phyloP scores from a whole-genome alignment of 164 flowering plant species.

The Nymphaea colorata region DNA sequence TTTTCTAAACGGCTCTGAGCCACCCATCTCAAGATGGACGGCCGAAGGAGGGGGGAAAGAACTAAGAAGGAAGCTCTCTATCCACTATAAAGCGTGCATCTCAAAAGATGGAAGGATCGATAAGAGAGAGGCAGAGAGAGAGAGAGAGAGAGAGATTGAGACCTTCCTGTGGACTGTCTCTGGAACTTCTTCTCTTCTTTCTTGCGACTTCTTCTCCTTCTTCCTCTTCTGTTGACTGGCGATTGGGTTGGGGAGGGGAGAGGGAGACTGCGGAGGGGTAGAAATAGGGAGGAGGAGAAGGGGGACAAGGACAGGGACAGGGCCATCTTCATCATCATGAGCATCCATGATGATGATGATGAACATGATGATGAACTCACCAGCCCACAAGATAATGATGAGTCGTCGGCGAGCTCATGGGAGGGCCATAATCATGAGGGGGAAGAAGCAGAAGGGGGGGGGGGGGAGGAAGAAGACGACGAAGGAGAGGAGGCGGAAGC shows the following conservation, averaged over 20 bases:
- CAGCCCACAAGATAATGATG: too few species aligned
- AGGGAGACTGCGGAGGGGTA: not conserved
- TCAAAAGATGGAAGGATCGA: too few species aligned
- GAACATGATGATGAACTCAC: not conserved
- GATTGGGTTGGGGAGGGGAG: too few species aligned
- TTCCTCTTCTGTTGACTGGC: too few species aligned
- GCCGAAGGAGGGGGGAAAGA: not conserved
- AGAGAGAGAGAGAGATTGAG: constrained; percentile 1
- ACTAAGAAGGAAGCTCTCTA: not conserved
- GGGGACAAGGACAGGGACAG: not conserved
- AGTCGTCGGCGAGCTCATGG: too few species aligned
- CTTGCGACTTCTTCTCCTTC: too few species aligned
- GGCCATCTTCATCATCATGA: not conserved
- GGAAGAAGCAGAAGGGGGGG: not conserved
- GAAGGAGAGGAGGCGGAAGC: not conserved
- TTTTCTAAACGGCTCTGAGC: too few species aligned
- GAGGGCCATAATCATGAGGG: too few species aligned
- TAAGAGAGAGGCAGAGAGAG: not conserved
- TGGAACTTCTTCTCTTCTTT: not conserved
- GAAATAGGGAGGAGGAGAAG: not conserved
- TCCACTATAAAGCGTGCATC: not conserved
- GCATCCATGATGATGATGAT: not conserved
- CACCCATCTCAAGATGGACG: not conserved
- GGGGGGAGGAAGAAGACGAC: not conserved
- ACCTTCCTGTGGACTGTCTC: not conserved